These are phyloP conservation scores for Fusarium nisikadoi DNA, from an alignment of 2,329 filamentous ascomycete genomes.

Conservation along the genomic window DNA sequence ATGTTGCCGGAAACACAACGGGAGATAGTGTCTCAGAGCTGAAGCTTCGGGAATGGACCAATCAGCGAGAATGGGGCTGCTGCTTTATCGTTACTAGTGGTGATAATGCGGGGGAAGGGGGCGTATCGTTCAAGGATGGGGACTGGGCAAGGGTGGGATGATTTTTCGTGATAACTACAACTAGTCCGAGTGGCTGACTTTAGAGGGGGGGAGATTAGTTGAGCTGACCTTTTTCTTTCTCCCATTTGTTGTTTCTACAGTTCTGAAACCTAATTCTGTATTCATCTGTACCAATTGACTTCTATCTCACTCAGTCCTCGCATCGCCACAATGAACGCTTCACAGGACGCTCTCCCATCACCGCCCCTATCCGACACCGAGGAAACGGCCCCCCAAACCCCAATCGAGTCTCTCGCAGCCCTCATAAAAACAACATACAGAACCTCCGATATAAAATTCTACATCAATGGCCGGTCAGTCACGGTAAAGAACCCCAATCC, in stretches of 20 bases:
- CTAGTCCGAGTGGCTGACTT: conserved; percentile 1
- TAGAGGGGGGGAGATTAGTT: neutral
- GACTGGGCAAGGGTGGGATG: neutral
- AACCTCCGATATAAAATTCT: neutral
- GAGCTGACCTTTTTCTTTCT: neutral
- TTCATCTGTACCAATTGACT: neutral
- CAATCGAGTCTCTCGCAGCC: neutral
- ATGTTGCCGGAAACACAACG: neutral
- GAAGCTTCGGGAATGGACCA: neutral
- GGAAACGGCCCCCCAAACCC: rapidly evolving
- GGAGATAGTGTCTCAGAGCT: neutral
- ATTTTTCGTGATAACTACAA: neutral
- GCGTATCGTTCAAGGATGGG: neutral
- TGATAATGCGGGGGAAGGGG: neutral
- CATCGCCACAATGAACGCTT: neutral
- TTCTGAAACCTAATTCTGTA: rapidly evolving
- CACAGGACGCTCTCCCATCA: neutral
- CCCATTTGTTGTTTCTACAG: neutral
- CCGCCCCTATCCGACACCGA: neutral
- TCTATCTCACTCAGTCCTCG: neutral
- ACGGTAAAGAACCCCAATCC: neutral
- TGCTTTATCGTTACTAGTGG: neutral
- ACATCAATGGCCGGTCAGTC: neutral
- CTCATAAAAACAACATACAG: neutral
- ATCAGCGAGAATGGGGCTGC: neutral